A percentile compares a stretch with the other conserved stretches of the same genome.
phyloP scores from a whole-genome alignment of 495 filamentous ascomycete genomes.

The Penicillium subrubescens region DNA sequence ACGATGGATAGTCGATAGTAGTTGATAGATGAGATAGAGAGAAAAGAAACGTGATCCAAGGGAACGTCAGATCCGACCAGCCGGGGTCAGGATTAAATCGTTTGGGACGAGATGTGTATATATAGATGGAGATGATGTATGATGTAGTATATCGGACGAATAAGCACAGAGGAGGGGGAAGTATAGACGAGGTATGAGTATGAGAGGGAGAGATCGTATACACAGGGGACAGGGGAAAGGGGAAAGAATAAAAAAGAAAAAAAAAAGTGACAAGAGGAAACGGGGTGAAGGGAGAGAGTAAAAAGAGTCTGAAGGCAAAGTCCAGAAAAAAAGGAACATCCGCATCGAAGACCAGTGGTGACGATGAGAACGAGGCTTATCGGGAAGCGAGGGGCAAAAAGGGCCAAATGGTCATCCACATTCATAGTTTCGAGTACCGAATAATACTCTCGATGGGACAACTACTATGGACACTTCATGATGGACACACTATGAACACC shows the following conservation, averaged over 20 bases:
- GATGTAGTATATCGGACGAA: not conserved
- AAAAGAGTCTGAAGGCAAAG: not conserved
- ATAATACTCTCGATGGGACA: too few relatives aligned
- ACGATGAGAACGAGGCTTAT: conserved; percentile 34
- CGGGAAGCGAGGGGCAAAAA: conserved; percentile 31
- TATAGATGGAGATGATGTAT: not conserved
- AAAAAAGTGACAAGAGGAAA: not conserved
- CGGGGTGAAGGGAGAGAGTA: not conserved
- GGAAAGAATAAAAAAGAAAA: not conserved
- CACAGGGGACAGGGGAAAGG: not conserved
- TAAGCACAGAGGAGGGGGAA: not conserved
- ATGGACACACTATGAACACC: not conserved
- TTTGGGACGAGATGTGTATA: not conserved
- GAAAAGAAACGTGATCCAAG: not conserved
- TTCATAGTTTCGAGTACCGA: not conserved
- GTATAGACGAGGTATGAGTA: not conserved
- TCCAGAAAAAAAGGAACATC: not conserved
- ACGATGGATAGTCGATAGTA: not conserved
- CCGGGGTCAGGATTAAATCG: not conserved
- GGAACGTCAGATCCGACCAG: conserved; percentile 7
- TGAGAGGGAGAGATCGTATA: not conserved
- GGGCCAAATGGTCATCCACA: not conserved
- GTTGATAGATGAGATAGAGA: not conserved
- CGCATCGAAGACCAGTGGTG: conserved; percentile 21
- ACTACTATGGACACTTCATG: not conserved